Evolutionary conservation across 2,329 filamentous ascomycete species (phyloP), one percentile per base, ranked within the genome.

Genomic region (Venturiaceae sp.): DNA sequence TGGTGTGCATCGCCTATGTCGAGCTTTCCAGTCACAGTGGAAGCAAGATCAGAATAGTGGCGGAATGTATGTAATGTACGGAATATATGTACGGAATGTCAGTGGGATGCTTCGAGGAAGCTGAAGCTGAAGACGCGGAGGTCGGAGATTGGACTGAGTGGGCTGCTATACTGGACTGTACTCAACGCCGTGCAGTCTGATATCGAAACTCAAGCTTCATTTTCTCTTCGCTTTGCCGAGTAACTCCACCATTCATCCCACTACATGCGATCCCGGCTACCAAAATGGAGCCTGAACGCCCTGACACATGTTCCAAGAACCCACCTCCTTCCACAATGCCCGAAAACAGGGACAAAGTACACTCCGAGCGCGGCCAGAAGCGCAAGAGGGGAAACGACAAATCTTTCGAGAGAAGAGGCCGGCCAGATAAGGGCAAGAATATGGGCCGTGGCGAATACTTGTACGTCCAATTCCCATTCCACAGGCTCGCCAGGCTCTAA

Each of bases 391-490:
- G 14, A 14, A 33, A 53, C 23, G 28, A 58, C 33, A 52, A 54
- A 32, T 33, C 54, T 41, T 32, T 62, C 19, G 60, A 66, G 57
- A 59, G 65, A 55, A 64, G 64, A 44, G 62, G 62, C 61, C 55
- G 72, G 66, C 71, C 72, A 69, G 74, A 76, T 79, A 84, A 83
- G 81, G 85, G 81, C 69, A 77, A 77, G 71, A 81, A 86, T 81
- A 75, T 86, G 81, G 85, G 85, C 66, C 76, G 85, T 71, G 77
- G 75, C 61, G 83, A 85, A 69, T 85, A 82, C 73, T 79, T 79
- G 85, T 87, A 76, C 69, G 80, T 60, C n/a, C 46, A 34, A 50
- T 41, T 26, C 50, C 59, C 63, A 60, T 66, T 58, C 64, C 58
- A 58, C 54, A 65, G n/a, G 4, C 32, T 21, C 8, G 14, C 23